Evolutionary conservation across 2,329 filamentous ascomycete species (phyloP).

Genomic region (Calycina herbarum): DNA sequence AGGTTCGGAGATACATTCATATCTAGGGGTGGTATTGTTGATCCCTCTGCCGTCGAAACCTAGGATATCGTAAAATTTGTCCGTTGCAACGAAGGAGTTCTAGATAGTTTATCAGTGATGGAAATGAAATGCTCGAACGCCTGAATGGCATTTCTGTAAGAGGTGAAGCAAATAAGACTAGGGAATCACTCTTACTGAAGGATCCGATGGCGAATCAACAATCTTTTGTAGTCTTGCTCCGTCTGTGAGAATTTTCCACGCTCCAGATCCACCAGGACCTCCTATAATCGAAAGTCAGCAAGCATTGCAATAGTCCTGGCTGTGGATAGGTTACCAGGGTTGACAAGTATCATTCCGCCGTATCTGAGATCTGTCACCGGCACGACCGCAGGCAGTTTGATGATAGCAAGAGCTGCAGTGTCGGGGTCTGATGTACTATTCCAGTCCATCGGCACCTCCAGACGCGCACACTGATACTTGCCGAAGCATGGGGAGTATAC

Average conservation of each 20-base stretch:
- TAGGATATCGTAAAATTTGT: constrained; percentile 41
- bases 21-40: constrained; percentile 38
- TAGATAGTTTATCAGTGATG: too few relatives aligned
- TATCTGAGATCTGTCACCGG: constrained; percentile 39
- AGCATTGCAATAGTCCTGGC: too few relatives aligned
- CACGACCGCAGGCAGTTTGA: constrained; percentile 42
- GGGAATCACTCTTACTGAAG: too few relatives aligned
- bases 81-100: too few relatives aligned
- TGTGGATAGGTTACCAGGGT: constrained; percentile 42
- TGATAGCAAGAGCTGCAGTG: background rate
- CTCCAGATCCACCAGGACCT: constrained; percentile 43
- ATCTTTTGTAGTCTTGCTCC: constrained; percentile 35
- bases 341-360: constrained; percentile 42
- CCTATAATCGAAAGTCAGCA: constrained; percentile 16
- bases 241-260: constrained; percentile 28
- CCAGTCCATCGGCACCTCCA: constrained; percentile 45
- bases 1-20: constrained; percentile 39
- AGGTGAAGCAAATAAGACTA: too few relatives aligned
- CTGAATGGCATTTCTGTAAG: too few relatives aligned
- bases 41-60: constrained; percentile 44
- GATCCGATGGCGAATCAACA: constrained; percentile 26
- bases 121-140: too few relatives aligned
- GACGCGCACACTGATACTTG: constrained; percentile 42
- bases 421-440: constrained; percentile 27
- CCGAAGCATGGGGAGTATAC: constrained; percentile 37